phyloP scores from a whole-genome alignment of 208 protist genomes.

The Leishmania braziliensis region DNA sequence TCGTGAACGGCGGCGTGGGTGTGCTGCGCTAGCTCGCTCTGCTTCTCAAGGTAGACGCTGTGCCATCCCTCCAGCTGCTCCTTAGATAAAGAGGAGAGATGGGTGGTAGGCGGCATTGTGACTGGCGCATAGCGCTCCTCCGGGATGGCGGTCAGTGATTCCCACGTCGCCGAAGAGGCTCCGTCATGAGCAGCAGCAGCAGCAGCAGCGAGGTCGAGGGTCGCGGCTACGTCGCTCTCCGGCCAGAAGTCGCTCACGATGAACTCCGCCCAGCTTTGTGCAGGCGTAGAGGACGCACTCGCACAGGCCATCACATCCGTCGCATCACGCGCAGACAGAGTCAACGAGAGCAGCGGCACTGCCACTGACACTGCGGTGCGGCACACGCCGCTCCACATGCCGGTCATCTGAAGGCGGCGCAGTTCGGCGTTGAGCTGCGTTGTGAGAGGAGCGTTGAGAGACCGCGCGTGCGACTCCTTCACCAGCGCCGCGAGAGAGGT shows the following conservation, averaged over 20 bases:
- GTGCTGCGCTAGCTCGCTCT: slow-evolving; percentile 53
- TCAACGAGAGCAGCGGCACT: slow-evolving; percentile 53
- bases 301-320: slow-evolving; percentile 38
- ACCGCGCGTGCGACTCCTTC: slow-evolving; percentile 46
- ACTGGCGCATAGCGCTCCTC: slow-evolving; percentile 38
- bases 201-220: slow-evolving; percentile 5
- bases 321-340: slow-evolving; percentile 64
- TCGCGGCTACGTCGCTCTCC: slow-evolving; percentile 17
- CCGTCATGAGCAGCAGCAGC: neutral
- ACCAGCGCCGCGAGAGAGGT: slow-evolving; percentile 38
- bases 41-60: slow-evolving; percentile 64
- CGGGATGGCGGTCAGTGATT: slow-evolving; percentile 18
- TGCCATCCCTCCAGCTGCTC: slow-evolving; percentile 63
- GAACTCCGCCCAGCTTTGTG: slow-evolving; percentile 27
- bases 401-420: slow-evolving; percentile 7
- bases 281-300: neutral
- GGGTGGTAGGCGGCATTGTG: slow-evolving; percentile 40
- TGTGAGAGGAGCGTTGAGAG: slow-evolving; percentile 61
- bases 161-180: slow-evolving; percentile 8
- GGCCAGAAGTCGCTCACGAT: slow-evolving; percentile 31
- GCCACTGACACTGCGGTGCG: slow-evolving; percentile 24
- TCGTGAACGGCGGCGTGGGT: slow-evolving; percentile 47
- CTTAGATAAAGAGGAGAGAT: slow-evolving; percentile 31
- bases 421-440: slow-evolving; percentile 30
- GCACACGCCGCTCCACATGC: slow-evolving; percentile 32